These are phyloP conservation scores for Colletotrichum scovillei DNA, from an alignment of 2,329 filamentous ascomycete genomes.

Conservation along the genomic window DNA sequence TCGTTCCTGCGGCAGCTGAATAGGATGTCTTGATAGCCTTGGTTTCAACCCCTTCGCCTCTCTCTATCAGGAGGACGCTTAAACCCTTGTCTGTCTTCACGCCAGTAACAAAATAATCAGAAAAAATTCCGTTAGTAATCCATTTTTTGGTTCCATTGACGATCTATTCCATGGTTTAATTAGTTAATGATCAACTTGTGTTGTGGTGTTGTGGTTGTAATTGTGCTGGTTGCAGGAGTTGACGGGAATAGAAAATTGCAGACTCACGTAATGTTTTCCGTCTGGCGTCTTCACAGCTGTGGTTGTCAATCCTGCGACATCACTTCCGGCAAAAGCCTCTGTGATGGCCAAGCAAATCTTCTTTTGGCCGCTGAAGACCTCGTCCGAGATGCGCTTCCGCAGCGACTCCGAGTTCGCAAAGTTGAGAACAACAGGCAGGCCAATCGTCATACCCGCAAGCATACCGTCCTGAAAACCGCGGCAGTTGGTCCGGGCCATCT, in stretches of 20 bases:
- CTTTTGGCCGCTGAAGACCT: slow-evolving; percentile 81
- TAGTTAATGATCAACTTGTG: background rate
- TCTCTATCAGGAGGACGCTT: slow-evolving; percentile 79
- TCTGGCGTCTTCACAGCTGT: slow-evolving; percentile 82
- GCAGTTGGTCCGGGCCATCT: slow-evolving; percentile 76
- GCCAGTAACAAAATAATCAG: slow-evolving; percentile 85
- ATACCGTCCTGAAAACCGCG: slow-evolving; percentile 89
- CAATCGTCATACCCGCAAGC: slow-evolving; percentile 88
- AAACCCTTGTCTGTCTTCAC: slow-evolving; percentile 84
- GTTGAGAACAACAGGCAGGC: slow-evolving; percentile 82
- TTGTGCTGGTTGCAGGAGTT: no score
- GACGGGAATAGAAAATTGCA: slow-evolving; percentile 42
- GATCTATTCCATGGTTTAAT: slow-evolving; percentile 47
- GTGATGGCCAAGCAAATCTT: slow-evolving; percentile 91
- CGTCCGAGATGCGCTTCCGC: slow-evolving; percentile 74
- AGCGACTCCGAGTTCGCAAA: slow-evolving; percentile 77
- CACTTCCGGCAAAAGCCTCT: slow-evolving; percentile 87
- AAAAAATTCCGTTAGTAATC: no score
- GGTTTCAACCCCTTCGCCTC: slow-evolving; percentile 80
- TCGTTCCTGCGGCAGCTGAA: slow-evolving; percentile 81
- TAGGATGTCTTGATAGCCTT: slow-evolving; percentile 85
- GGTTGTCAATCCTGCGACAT: slow-evolving; percentile 85
- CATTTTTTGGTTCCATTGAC: slow-evolving; percentile 85
- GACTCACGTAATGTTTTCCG: slow-evolving; percentile 76
- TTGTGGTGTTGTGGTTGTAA: background rate